phyloP scores from a whole-genome alignment of 2,329 filamentous ascomycete species.

The Penicillium corylophilum region DNA sequence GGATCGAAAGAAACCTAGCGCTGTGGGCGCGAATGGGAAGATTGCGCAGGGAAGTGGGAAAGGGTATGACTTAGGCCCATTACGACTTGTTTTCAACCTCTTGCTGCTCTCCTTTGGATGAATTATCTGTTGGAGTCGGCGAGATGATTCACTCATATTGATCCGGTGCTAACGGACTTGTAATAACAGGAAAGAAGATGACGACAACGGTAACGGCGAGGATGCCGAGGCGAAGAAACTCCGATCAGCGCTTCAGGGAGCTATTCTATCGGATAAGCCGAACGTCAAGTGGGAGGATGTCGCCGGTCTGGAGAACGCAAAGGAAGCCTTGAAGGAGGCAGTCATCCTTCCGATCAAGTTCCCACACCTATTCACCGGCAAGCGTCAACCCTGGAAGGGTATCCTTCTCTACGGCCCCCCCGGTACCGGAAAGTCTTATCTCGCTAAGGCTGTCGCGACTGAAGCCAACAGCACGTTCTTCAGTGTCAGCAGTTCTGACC shows the following conservation, averaged over 20 bases:
- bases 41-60: slow-evolving; percentile 54
- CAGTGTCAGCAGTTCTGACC: slow-evolving; percentile 92
- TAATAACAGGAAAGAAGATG: slow-evolving; percentile 50
- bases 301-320: slow-evolving; percentile 87
- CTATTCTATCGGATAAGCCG: slow-evolving; percentile 91
- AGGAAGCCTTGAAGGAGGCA: slow-evolving; percentile 96
- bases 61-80: slow-evolving; percentile 43
- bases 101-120: neutral
- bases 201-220: slow-evolving; percentile 59
- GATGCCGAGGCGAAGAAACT: slow-evolving; percentile 97
- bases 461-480: slow-evolving; percentile 99
- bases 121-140: slow-evolving; percentile 2
- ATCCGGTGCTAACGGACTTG: slow-evolving; percentile 6
- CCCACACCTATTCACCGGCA: slow-evolving; percentile 91
- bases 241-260: slow-evolving; percentile 82
- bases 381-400: slow-evolving; percentile 97
- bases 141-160: neutral
- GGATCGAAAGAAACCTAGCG: slow-evolving; percentile 54
- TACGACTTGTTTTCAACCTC: neutral
- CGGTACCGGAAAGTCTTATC: slow-evolving; percentile 94
- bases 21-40: slow-evolving; percentile 53
- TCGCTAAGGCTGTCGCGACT: slow-evolving; percentile 95
- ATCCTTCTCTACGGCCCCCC: slow-evolving; percentile 95
- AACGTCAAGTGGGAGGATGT: slow-evolving; percentile 99
- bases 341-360: slow-evolving; percentile 98